These are phyloP conservation scores for Quillaja saponaria DNA, from an alignment of 306 rosid species.

Conservation along the genomic window DNA sequence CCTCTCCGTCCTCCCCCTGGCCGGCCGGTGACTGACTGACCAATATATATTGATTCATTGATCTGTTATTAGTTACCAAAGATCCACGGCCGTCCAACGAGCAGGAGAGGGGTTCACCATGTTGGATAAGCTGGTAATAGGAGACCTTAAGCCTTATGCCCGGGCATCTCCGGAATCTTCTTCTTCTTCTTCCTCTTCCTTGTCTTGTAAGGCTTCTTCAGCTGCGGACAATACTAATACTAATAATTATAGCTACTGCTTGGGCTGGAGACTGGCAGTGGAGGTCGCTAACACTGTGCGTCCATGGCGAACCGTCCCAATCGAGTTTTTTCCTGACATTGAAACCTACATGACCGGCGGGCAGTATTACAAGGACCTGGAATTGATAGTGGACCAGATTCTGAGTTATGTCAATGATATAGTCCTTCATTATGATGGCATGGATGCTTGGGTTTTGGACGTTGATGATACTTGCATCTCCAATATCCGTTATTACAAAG, in stretches of 20 bases:
- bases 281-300: constrained; percentile 70
- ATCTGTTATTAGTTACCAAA: too few relatives aligned
- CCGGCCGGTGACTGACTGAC: too few relatives aligned
- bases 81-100: too few relatives aligned
- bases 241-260: constrained; percentile 34
- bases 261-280: constrained; percentile 82
- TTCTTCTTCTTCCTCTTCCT: neutral
- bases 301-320: constrained; percentile 71
- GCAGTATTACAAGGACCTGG: constrained; percentile 54
- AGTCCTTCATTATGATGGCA: constrained; percentile 30
- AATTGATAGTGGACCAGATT: constrained; percentile 39
- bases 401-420: constrained; percentile 34
- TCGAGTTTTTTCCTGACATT: constrained; percentile 42
- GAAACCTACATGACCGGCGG: constrained; percentile 60
- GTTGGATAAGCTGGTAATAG: neutral
- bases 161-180: neutral
- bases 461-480: constrained; percentile 89
- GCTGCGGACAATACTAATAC: neutral
- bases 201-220: neutral
- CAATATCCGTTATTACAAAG: constrained; percentile 54
- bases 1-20: too few relatives aligned
- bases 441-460: constrained; percentile 71
- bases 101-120: neutral
- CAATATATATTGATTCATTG: too few relatives aligned
- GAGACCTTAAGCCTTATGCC: neutral